A percentile compares a stretch with the other conserved stretches of the same genome.
These are phyloP conservation scores for Tylopilus sp. DNA, from an alignment of 768 basidiomycete species.

Conservation along the genomic window DNA sequence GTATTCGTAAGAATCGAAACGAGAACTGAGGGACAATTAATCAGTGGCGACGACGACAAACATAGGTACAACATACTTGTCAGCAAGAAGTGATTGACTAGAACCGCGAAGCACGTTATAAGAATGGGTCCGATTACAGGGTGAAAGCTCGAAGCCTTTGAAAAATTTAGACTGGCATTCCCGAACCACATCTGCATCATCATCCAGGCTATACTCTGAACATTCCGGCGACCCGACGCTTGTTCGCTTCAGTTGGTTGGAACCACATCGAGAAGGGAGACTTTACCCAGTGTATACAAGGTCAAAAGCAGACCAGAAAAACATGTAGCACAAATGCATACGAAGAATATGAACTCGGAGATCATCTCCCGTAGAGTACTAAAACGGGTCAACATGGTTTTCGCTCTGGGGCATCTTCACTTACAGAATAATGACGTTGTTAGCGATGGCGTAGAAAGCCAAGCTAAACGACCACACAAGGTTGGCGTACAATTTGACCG, in stretches of 20 bases:
- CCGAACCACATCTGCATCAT: constrained; percentile 90
- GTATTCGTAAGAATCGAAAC: constrained; percentile 92
- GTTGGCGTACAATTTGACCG: background rate
- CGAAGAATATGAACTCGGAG: constrained; percentile 74
- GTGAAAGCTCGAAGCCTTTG: constrained; percentile 56
- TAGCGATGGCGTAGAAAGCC: constrained; percentile 77
- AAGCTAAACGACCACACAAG: constrained; percentile 38
- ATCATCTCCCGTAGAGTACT: constrained; percentile 85
- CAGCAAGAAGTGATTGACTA: constrained; percentile 74
- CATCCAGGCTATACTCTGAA: constrained; percentile 68
- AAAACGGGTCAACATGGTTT: constrained; percentile 6
- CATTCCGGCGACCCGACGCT: constrained; percentile 28
- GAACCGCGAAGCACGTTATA: constrained; percentile 76
- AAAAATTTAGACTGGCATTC: constrained; percentile 62
- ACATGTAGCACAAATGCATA: constrained; percentile 70
- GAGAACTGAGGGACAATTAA: constrained; percentile 39
- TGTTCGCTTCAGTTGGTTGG: constrained; percentile 28
- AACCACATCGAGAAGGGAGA: background rate
- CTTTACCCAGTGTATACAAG: constrained; percentile 48
- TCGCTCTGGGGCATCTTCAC: constrained; percentile 19
- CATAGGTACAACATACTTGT: constrained; percentile 54
- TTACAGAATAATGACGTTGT: constrained; percentile 77
- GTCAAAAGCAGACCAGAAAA: constrained; percentile 75
- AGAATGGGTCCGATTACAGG: constrained; percentile 72
- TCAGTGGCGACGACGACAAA: constrained; percentile 5